Conservation (phyloP, 148 eudicot species). For the Rhododendron kiyosumense region DNA sequence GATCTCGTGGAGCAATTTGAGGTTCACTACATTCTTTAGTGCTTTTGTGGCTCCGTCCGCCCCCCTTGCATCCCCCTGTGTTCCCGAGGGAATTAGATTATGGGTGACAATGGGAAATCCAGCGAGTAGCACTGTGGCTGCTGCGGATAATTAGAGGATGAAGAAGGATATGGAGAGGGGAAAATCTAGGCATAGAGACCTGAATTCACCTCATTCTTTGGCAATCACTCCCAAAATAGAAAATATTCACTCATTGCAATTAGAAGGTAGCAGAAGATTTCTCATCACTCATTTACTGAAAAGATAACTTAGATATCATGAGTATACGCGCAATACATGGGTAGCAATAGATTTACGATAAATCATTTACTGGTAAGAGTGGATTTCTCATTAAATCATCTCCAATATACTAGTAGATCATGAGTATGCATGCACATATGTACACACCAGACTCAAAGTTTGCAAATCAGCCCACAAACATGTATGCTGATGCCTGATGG, state of each 20-base stretch:
- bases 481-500: not conserved
- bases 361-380: not conserved
- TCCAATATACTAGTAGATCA: not conserved
- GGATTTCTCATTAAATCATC: not conserved
- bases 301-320: not conserved
- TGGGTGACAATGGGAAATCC: not conserved
- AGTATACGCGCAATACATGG: not conserved
- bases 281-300: not conserved
- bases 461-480: not conserved
- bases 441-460: not conserved
- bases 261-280: not conserved
- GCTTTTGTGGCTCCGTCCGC: not conserved
- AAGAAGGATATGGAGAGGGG: not conserved
- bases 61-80: not conserved
- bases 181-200: not conserved
- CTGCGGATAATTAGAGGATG: not conserved
- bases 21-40: too few species aligned
- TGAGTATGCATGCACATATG: not conserved
- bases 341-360: not conserved
- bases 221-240: not conserved
- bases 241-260: not conserved
- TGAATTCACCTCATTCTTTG: not conserved
- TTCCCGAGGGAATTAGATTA: not conserved
- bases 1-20: too few species aligned
- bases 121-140: not conserved